These are phyloP conservation scores for Diospyros lotus DNA, from an alignment of 148 eudicot species.

Conservation along the genomic window DNA sequence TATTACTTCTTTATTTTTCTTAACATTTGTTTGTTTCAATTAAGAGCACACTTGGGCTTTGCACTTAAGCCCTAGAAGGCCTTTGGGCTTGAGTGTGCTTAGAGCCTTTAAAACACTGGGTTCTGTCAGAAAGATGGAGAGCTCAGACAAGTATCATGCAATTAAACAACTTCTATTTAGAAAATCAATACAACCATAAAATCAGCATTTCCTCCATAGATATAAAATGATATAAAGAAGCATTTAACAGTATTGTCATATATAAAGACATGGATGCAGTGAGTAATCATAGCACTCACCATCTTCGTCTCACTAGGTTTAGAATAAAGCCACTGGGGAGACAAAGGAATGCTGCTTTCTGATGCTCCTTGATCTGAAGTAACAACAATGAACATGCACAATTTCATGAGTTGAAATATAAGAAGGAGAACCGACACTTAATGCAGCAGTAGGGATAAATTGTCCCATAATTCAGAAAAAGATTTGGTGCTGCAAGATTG, in stretches of 20 bases:
- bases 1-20: too few species aligned
- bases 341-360: conserved; percentile 92
- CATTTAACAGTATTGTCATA: neutral
- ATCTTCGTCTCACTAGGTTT: conserved; percentile 70
- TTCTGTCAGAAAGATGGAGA: neutral
- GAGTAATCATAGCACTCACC: conserved; percentile 30
- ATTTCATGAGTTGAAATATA: neutral
- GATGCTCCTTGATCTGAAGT: conserved; percentile 61
- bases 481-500: neutral
- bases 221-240: neutral
- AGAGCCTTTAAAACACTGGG: too few species aligned
- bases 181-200: neutral
- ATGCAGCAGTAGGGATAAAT: neutral
- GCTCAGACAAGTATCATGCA: neutral
- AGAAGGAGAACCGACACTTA: neutral
- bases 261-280: too few species aligned
- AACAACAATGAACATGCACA: neutral
- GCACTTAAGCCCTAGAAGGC: too few species aligned
- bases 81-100: too few species aligned
- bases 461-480: neutral
- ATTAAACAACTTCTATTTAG: neutral
- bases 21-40: too few species aligned
- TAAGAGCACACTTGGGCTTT: too few species aligned
- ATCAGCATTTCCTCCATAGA: neutral
- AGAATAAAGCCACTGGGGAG: conserved; percentile 94